Conservation (phyloP, 192 early-diverging fungal species). For the Backusella morwellensis region DNA sequence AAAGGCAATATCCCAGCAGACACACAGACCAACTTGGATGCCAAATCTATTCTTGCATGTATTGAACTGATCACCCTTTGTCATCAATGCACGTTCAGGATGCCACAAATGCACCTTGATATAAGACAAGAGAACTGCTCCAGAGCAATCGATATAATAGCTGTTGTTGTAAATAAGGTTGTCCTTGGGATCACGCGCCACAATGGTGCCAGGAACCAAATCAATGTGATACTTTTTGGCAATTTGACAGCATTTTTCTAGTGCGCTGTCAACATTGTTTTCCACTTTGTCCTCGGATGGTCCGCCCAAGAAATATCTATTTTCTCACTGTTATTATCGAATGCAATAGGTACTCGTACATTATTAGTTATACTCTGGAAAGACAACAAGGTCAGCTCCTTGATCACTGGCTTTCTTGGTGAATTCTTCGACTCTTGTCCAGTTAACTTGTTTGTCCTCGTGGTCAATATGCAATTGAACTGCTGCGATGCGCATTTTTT, state of each 20-base stretch:
- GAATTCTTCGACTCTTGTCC: slow-evolving; percentile 4
- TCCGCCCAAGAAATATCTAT: slow-evolving; percentile 32
- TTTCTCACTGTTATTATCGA: no score
- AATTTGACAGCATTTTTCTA: slow-evolving; percentile 4
- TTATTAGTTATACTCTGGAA: slow-evolving; percentile 28
- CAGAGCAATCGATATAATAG: slow-evolving; percentile 34
- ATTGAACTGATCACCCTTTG: slow-evolving; percentile 12
- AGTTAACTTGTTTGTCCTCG: slow-evolving; percentile 11
- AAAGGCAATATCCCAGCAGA: slow-evolving; percentile 33
- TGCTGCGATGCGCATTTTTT: slow-evolving; percentile 21
- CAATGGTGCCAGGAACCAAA: slow-evolving; percentile 35
- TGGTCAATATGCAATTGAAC: slow-evolving; percentile 33
- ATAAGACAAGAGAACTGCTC: slow-evolving; percentile 23
- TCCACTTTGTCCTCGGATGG: not conserved
- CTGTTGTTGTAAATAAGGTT: slow-evolving; percentile 19
- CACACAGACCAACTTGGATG: slow-evolving; percentile 20
- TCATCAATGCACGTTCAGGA: slow-evolving; percentile 20
- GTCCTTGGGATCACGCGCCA: slow-evolving; percentile 15
- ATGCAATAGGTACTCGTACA: no score
- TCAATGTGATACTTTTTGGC: slow-evolving; percentile 29
- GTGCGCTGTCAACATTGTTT: not conserved
- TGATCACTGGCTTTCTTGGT: slow-evolving; percentile 11
- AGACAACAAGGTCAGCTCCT: slow-evolving; percentile 25
- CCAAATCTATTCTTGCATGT: slow-evolving; percentile 27
- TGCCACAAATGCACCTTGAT: slow-evolving; percentile 30